Evolutionary conservation across 2,329 filamentous ascomycete species (phyloP).

Genomic region (Emergomyces africanus): DNA sequence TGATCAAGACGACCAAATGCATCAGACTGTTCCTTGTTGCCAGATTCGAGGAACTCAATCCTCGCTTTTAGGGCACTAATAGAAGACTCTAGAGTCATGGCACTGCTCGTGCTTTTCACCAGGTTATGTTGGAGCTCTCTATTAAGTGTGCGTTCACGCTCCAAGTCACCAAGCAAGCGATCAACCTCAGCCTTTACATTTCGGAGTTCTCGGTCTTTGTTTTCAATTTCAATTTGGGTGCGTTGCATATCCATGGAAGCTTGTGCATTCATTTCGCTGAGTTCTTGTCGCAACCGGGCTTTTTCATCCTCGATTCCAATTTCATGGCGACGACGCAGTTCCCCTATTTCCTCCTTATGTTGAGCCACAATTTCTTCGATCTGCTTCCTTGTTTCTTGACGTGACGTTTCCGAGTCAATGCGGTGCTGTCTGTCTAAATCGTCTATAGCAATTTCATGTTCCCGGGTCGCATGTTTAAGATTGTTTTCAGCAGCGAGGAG

Average conservation of each 20-base stretch:
- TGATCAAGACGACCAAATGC: slow-evolving; percentile 72
- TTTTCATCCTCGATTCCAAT: slow-evolving; percentile 56
- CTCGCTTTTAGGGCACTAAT: slow-evolving; percentile 66
- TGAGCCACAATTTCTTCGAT: slow-evolving; percentile 45
- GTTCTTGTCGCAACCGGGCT: slow-evolving; percentile 44
- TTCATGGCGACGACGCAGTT: slow-evolving; percentile 49
- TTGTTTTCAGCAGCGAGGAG: slow-evolving; percentile 36
- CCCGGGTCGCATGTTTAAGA: slow-evolving; percentile 40
- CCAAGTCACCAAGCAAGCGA: slow-evolving; percentile 36
- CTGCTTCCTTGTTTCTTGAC: slow-evolving; percentile 37
- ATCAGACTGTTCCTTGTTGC: slow-evolving; percentile 77
- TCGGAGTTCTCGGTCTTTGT: slow-evolving; percentile 42
- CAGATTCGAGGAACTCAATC: slow-evolving; percentile 80
- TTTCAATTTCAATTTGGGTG: slow-evolving; percentile 34
- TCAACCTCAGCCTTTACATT: slow-evolving; percentile 29
- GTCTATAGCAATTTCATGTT: slow-evolving; percentile 40
- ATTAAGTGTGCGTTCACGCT: slow-evolving; percentile 51
- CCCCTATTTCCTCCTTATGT: slow-evolving; percentile 56
- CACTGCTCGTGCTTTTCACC: slow-evolving; percentile 47
- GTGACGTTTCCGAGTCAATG: slow-evolving; percentile 28
- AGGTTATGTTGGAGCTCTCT: slow-evolving; percentile 46
- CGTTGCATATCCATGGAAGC: slow-evolving; percentile 35
- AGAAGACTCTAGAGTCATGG: slow-evolving; percentile 57
- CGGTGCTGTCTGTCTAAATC: slow-evolving; percentile 41
- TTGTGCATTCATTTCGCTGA: slow-evolving; percentile 49